A percentile compares a stretch with the other conserved stretches of the same genome.
Conservation (phyloP, 2,329 filamentous ascomycete genomes). For the Cordyceps sp. region DNA sequence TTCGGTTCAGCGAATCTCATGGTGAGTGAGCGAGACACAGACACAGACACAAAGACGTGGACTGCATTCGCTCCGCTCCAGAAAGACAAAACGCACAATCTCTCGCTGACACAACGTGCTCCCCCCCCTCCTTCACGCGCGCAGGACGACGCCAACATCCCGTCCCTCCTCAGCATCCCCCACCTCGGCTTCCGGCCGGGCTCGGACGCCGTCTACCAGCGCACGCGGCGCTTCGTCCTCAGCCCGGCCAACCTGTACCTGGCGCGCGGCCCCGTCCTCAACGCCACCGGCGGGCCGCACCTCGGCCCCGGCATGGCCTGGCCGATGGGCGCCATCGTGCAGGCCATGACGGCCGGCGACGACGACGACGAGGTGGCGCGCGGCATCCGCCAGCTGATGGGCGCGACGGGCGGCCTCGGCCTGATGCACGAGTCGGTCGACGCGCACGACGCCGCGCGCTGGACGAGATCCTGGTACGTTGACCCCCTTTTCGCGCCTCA, state of each 20-base stretch:
- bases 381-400: constrained; percentile 47
- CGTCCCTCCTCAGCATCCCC: constrained; percentile 42
- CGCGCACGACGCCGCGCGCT: constrained; percentile 13
- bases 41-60: too few species aligned
- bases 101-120: too few species aligned
- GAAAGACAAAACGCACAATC: too few species aligned
- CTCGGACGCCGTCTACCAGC: constrained; percentile 48
- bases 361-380: constrained; percentile 56
- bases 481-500: too few species aligned
- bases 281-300: constrained; percentile 34
- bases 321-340: constrained; percentile 74
- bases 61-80: too few species aligned
- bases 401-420: constrained; percentile 54
- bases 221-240: constrained; percentile 62
- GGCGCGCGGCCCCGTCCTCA: constrained; percentile 33
- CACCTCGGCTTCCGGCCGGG: constrained; percentile 40
- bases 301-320: constrained; percentile 54
- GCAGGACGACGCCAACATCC: constrained; percentile 46
- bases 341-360: constrained; percentile 62
- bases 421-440: constrained; percentile 54
- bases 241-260: constrained; percentile 59
- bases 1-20: constrained; percentile 44
- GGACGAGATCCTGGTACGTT: constrained; percentile 20
- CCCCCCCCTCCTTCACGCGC: too few species aligned
- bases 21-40: too few species aligned